Conservation (phyloP, 345 rosid genomes). For the Aurinia saxatilis region DNA sequence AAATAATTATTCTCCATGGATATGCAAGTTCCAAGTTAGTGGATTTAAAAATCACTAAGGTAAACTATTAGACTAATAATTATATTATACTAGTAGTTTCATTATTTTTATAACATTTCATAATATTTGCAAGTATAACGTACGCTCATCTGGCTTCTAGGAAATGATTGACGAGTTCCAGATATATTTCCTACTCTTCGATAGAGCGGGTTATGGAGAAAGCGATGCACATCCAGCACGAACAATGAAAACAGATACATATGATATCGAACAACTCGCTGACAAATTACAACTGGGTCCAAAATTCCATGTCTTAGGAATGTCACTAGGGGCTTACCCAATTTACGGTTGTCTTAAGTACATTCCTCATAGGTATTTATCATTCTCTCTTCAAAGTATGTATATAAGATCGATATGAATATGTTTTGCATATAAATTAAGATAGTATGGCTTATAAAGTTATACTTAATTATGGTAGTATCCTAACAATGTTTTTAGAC, state of each 20-base stretch:
- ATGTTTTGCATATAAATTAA: no score
- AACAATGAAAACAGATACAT: slow-evolving; percentile 63
- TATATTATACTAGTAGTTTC: no score
- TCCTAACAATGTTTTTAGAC: slow-evolving; percentile 21
- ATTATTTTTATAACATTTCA: neutral
- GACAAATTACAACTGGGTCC: slow-evolving; percentile 69
- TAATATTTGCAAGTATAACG: neutral
- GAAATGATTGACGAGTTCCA: slow-evolving; percentile 54
- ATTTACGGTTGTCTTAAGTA: slow-evolving; percentile 63
- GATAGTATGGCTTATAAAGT: no score
- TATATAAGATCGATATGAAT: no score
- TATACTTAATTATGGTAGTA: no score
- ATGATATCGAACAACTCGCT: slow-evolving; percentile 75
- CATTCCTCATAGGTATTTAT: slow-evolving; percentile 56
- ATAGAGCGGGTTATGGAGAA: slow-evolving; percentile 91
- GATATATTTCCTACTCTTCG: slow-evolving; percentile 59
- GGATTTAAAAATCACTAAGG: slow-evolving; percentile 44
- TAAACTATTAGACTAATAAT: no score
- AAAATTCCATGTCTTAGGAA: slow-evolving; percentile 61
- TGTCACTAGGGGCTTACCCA: slow-evolving; percentile 76
- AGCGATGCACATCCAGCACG: slow-evolving; percentile 73
- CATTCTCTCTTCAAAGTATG: neutral
- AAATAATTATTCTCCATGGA: slow-evolving; percentile 54
- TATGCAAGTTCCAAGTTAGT: slow-evolving; percentile 50
- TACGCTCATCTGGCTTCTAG: slow-evolving; percentile 24